phyloP scores from a whole-genome alignment of 2,329 filamentous ascomycete genomes.

The Boeremia exigua region DNA sequence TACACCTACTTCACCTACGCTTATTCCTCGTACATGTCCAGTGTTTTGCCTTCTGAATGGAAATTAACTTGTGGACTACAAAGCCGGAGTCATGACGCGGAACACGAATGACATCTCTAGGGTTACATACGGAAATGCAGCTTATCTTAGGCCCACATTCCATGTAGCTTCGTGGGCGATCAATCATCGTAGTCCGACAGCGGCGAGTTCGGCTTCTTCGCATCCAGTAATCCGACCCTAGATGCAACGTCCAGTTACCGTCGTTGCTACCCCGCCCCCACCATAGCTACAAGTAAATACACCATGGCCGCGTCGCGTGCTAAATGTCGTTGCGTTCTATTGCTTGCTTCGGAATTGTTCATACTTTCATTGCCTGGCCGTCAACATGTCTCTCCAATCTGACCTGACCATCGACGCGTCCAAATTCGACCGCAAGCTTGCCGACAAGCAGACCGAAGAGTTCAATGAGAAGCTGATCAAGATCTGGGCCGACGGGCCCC shows the following conservation, averaged over 20 bases:
- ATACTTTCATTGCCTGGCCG: not conserved
- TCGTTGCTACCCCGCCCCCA: constrained; percentile 28
- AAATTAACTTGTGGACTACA: not conserved
- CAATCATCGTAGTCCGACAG: not conserved
- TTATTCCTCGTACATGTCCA: not conserved
- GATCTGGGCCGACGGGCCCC: constrained; percentile 52
- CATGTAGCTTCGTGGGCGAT: not conserved
- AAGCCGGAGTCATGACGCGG: not conserved
- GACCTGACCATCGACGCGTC: constrained; percentile 52
- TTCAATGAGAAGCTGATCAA: constrained; percentile 55
- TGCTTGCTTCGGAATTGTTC: not conserved
- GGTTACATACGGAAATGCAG: not conserved
- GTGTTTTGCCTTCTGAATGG: not conserved
- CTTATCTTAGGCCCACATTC: constrained; percentile 11
- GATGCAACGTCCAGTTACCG: constrained; percentile 3
- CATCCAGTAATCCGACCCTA: constrained; percentile 24
- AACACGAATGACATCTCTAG: not conserved
- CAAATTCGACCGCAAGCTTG: constrained; percentile 53
- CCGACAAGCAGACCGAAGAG: constrained; percentile 50
- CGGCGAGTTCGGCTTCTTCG: constrained; percentile 17
- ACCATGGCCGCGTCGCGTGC: constrained; percentile 5
- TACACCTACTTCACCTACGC: constrained; percentile 4
- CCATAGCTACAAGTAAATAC: not conserved
- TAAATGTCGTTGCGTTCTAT: no score
- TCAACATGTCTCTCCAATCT: constrained; percentile 37